Base-by-base conservation (phyloP, 78 protist genomes). In the Dictyostelium citrinum region DNA sequence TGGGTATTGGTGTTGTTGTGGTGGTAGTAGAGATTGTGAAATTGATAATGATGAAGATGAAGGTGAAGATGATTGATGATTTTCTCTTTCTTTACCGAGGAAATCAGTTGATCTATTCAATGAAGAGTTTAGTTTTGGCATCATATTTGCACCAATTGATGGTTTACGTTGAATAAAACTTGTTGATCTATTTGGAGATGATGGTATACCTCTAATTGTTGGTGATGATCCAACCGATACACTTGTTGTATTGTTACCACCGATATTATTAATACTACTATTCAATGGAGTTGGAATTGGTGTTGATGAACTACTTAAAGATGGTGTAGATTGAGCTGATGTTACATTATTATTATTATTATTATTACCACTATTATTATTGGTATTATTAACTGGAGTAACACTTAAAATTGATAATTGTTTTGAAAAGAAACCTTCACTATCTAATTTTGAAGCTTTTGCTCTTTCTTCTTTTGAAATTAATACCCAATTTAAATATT, bases 401-500 rank as follows among this genome's bases (percentile, higher is more conserved):
- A 33, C 49, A 27, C 39, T n/a, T 64, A 29, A 29, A 27, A 27
- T n/a, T 27, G 31, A 27, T 64, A 70, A 33, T 70, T 70, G 77
- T 70, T 82, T 82, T 12, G 74, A 14, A 81, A 81, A 84, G 67
- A 75, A 84, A 5, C 77, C 83, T 8, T 84, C 91, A 39, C 77
- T 6, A 14, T 84, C 91, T 24, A 84, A 58, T 39, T 84, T 84
- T 7, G 83, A 8, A 2, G 78, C 91, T 22, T 72, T 71, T 22
- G 41, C 10, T 64, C 79, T 72, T 70, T 83, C 95, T 7, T 91
- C 91, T 39, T 91, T 91, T 31, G 86, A 9, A 17, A 91, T 61
- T 12, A 37, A 12, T 27, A 51, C 74, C 95, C 95, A 91, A 68
- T 91, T 82, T 33, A 71, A 82, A 14, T 83, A 91, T 58, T 82